A percentile compares a stretch with the other conserved stretches of the same genome.
phyloP scores from a whole-genome alignment of 2,329 filamentous ascomycete genomes.

The Verticillium tricorpus region DNA sequence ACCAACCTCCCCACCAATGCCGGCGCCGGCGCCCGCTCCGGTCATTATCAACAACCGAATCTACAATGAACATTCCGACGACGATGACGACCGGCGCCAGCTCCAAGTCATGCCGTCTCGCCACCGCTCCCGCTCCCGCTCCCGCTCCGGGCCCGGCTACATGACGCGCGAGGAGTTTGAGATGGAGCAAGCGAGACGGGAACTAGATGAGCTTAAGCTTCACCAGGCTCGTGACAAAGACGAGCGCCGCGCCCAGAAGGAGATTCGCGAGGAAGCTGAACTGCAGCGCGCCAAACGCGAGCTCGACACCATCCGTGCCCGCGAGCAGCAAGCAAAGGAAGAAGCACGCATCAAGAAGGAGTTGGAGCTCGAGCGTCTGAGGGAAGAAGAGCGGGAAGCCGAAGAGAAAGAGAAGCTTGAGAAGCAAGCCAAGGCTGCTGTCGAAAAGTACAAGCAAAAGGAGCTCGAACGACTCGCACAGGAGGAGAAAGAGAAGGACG shows the following conservation, averaged over 20 bases:
- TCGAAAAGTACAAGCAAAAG: constrained; percentile 47
- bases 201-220: constrained; percentile 42
- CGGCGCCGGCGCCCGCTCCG: constrained; percentile 30
- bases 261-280: constrained; percentile 42
- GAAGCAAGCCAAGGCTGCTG: constrained; percentile 43
- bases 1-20: constrained; percentile 19
- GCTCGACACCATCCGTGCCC: constrained; percentile 40
- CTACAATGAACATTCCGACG: constrained; percentile 44
- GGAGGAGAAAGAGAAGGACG: constrained; percentile 43
- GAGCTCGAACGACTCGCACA: constrained; percentile 41
- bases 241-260: constrained; percentile 33
- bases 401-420: constrained; percentile 39
- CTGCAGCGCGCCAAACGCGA: constrained; percentile 44
- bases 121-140: constrained; percentile 20
- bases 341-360: constrained; percentile 48
- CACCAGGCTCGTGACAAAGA: constrained; percentile 34
- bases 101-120: constrained; percentile 20
- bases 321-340: constrained; percentile 41
- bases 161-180: constrained; percentile 40
- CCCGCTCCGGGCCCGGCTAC: constrained; percentile 24
- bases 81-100: constrained; percentile 30
- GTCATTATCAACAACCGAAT: constrained; percentile 56
- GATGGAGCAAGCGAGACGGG: constrained; percentile 31
- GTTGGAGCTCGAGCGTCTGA: constrained; percentile 42
- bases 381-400: constrained; percentile 38